Evolutionary conservation across 805 yeast species (phyloP).

Genomic region (Candida sanyiensis): DNA sequence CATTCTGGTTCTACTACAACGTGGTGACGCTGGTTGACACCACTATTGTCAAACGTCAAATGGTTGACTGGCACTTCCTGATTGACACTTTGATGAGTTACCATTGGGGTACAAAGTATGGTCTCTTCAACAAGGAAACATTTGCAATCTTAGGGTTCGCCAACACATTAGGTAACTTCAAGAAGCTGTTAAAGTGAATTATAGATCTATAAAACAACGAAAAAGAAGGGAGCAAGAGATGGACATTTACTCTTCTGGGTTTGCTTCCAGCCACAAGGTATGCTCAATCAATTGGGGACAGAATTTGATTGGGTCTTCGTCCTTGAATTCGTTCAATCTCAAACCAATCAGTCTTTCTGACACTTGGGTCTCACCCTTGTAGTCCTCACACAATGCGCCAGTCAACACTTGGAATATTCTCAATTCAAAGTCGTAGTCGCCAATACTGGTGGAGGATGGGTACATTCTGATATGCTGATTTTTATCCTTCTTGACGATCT

Average conservation of each 20-base stretch:
- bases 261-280: slow-evolving; percentile 28
- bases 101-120: slow-evolving; percentile 16
- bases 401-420: slow-evolving; percentile 35
- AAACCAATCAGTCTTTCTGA: slow-evolving; percentile 25
- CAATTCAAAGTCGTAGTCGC: slow-evolving; percentile 36
- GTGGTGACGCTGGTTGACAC: slow-evolving; percentile 7
- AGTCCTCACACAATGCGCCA: slow-evolving; percentile 31
- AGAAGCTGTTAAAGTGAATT: slow-evolving; percentile 5
- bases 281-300: slow-evolving; percentile 33
- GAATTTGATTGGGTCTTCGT: slow-evolving; percentile 23
- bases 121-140: slow-evolving; percentile 8
- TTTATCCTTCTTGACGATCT: slow-evolving; percentile 20
- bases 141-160: slow-evolving; percentile 14
- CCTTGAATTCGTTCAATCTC: slow-evolving; percentile 25
- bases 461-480: slow-evolving; percentile 31
- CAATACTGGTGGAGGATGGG: slow-evolving; percentile 17
- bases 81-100: slow-evolving; percentile 14
- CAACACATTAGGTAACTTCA: slow-evolving; percentile 10
- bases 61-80: slow-evolving; percentile 7
- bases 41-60: slow-evolving; percentile 4
- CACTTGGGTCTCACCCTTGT: slow-evolving; percentile 20
- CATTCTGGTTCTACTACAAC: slow-evolving; percentile 13
- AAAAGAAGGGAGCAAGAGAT: neutral
- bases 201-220: neutral
- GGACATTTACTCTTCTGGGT: slow-evolving; percentile 23